Conservation (phyloP, 2,329 filamentous ascomycete genomes). For the Nigrospora sphaerica region DNA sequence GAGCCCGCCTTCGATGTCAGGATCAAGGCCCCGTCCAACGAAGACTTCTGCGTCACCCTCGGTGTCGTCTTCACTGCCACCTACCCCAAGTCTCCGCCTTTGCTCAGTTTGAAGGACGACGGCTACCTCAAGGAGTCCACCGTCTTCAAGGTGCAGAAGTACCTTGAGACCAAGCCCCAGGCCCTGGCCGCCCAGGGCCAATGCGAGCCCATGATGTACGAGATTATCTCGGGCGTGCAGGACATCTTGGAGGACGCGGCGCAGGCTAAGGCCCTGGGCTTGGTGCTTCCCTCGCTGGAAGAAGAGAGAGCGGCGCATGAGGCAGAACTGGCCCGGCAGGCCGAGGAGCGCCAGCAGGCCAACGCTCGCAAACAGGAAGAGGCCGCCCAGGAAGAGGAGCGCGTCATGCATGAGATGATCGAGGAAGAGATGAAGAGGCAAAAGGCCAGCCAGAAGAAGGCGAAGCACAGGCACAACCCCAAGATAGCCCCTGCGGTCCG, state of each 20-base stretch:
- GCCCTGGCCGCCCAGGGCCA: slow-evolving; percentile 44
- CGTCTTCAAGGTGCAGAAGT: slow-evolving; percentile 61
- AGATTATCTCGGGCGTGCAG: slow-evolving; percentile 62
- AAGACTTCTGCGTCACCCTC: slow-evolving; percentile 64
- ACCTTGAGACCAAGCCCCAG: slow-evolving; percentile 51
- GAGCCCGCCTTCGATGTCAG: slow-evolving; percentile 78
- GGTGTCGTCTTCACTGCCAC: slow-evolving; percentile 78
- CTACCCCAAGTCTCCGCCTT: slow-evolving; percentile 78
- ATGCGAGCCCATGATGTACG: slow-evolving; percentile 51
- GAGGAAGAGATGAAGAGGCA: slow-evolving; percentile 65
- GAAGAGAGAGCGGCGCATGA: slow-evolving; percentile 83
- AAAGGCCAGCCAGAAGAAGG: slow-evolving; percentile 56
- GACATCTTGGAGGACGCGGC: slow-evolving; percentile 84
- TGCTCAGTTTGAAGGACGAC: slow-evolving; percentile 61
- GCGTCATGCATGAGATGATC: slow-evolving; percentile 62
- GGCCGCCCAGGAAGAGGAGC: slow-evolving; percentile 61
- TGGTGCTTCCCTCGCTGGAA: slow-evolving; percentile 76
- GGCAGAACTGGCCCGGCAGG: slow-evolving; percentile 57
- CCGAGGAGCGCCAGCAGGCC: slow-evolving; percentile 45
- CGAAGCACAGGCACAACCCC: slow-evolving; percentile 52
- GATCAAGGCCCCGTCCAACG: slow-evolving; percentile 66
- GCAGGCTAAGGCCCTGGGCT: slow-evolving; percentile 64
- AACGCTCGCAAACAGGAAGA: slow-evolving; percentile 46
- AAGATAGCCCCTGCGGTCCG: slow-evolving; percentile 31
- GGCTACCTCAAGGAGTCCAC: slow-evolving; percentile 62